These are phyloP conservation scores for Carnegiea gigantea DNA, from an alignment of 179 eudicot genomes.

Conservation along the genomic window DNA sequence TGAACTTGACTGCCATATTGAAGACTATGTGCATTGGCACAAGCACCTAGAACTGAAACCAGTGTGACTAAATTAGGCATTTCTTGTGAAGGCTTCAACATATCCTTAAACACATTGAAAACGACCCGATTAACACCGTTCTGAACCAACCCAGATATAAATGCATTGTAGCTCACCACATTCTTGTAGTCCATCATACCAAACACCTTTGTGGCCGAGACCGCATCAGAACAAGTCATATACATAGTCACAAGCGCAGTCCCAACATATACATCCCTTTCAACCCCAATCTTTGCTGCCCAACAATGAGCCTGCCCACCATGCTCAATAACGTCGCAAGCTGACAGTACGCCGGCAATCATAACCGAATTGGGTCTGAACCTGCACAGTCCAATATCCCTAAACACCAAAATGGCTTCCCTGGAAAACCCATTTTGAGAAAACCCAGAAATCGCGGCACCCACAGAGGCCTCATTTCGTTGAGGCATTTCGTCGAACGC, in stretches of 20 bases:
- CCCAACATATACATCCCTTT: constrained; percentile 56
- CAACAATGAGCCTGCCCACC: constrained; percentile 69
- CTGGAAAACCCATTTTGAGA: constrained; percentile 44
- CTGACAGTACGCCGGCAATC: constrained; percentile 64
- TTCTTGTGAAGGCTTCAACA: constrained; percentile 34
- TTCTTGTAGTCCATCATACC: constrained; percentile 40
- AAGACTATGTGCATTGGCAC: constrained; percentile 47
- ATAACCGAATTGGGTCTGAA: constrained; percentile 60
- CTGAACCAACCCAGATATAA: constrained; percentile 61
- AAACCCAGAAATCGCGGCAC: constrained; percentile 62
- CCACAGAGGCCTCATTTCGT: constrained; percentile 47
- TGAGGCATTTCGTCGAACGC: constrained; percentile 70
- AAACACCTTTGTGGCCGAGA: constrained; percentile 50
- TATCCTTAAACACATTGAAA: constrained; percentile 55
- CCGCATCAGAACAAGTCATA: constrained; percentile 40
- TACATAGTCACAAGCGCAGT: constrained; percentile 70
- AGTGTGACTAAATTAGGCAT: constrained; percentile 60
- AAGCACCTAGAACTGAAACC: constrained; percentile 64
- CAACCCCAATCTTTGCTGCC: constrained; percentile 78
- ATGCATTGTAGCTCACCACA: constrained; percentile 73
- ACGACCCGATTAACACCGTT: constrained; percentile 47
- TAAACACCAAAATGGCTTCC: constrained; percentile 49
- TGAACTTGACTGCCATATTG: constrained; percentile 70
- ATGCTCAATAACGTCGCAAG: constrained; percentile 40
- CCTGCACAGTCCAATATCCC: constrained; percentile 33